A percentile compares a stretch with the other conserved stretches of the same genome.
phyloP scores from a whole-genome alignment of 2,329 filamentous ascomycete species.

The Trichoderma hamatum region DNA sequence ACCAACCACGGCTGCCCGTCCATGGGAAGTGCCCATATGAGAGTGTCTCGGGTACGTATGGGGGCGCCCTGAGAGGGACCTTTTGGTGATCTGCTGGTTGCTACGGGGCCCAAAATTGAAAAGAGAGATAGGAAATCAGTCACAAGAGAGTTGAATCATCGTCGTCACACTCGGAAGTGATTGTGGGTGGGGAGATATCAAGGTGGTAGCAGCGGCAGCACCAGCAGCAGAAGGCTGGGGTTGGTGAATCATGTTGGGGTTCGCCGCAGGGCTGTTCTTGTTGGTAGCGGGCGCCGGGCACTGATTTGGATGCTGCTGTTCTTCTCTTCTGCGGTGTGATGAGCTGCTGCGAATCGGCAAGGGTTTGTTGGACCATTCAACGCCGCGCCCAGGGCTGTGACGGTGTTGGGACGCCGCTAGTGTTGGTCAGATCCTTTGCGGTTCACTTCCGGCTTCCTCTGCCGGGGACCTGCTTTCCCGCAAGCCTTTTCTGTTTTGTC shows the following conservation, averaged over 20 bases:
- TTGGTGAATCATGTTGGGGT: neutral
- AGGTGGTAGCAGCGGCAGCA: neutral
- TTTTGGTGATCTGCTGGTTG: slow-evolving; percentile 1
- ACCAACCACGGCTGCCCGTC: slow-evolving; percentile 6
- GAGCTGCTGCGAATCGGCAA: slow-evolving; percentile 15
- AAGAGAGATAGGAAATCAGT: neutral
- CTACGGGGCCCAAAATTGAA: neutral
- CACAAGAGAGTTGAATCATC: neutral
- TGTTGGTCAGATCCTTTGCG: slow-evolving; percentile 1
- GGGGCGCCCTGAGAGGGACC: slow-evolving; percentile 2
- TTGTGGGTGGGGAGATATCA: neutral
- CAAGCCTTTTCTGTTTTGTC: neutral
- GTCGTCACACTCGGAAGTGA: neutral
- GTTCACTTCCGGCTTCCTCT: neutral
- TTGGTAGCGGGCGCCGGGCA: neutral
- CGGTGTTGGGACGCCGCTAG: neutral
- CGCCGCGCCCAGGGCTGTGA: slow-evolving; percentile 13
- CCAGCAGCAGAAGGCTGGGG: neutral
- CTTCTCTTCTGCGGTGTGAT: slow-evolving; percentile 6
- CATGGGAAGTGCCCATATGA: neutral
- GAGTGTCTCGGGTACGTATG: neutral
- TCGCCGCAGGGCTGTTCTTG: neutral
- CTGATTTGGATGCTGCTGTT: neutral
- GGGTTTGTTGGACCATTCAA: slow-evolving; percentile 21
- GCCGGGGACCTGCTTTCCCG: neutral